phyloP scores from a whole-genome alignment of 441 rosid genomes.

The Mallotus repandus region DNA sequence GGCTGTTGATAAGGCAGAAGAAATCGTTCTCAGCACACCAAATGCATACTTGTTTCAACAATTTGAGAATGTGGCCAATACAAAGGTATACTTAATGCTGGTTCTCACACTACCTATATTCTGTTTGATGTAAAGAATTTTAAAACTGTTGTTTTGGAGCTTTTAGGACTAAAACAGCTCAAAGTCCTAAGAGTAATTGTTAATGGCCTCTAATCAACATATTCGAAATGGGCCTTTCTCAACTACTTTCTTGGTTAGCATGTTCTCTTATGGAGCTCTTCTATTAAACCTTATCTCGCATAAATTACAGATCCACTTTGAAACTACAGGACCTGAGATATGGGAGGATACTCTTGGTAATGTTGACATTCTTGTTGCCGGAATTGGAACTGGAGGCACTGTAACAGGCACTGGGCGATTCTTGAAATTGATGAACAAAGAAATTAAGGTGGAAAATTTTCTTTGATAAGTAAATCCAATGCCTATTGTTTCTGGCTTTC shows the following conservation, averaged over 20 bases:
- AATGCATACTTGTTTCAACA: slow-evolving; percentile 78
- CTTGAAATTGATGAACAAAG: slow-evolving; percentile 73
- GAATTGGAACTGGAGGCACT: slow-evolving; percentile 91
- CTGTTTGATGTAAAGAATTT: neutral
- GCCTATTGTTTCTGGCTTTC: slow-evolving; percentile 2
- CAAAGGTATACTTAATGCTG: slow-evolving; percentile 42
- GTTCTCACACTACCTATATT: slow-evolving; percentile 3
- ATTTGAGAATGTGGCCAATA: slow-evolving; percentile 70
- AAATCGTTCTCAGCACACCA: slow-evolving; percentile 57
- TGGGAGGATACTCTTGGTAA: slow-evolving; percentile 91
- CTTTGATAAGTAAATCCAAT: neutral
- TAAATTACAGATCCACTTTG: slow-evolving; percentile 72
- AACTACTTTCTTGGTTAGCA: neutral
- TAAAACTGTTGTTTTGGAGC: neutral
- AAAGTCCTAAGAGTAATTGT: neutral
- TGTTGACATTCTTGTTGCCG: slow-evolving; percentile 78
- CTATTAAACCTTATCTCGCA: slow-evolving; percentile 12
- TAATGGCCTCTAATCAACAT: neutral
- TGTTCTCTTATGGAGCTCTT: neutral
- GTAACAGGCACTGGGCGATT: slow-evolving; percentile 76
- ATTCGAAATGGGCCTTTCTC: neutral
- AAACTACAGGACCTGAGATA: slow-evolving; percentile 92
- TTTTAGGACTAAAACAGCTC: neutral
- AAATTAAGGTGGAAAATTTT: slow-evolving; percentile 48
- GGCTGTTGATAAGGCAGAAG: slow-evolving; percentile 85